Conservation (phyloP, 305 asterid species). For the Rubia tinctorum region DNA sequence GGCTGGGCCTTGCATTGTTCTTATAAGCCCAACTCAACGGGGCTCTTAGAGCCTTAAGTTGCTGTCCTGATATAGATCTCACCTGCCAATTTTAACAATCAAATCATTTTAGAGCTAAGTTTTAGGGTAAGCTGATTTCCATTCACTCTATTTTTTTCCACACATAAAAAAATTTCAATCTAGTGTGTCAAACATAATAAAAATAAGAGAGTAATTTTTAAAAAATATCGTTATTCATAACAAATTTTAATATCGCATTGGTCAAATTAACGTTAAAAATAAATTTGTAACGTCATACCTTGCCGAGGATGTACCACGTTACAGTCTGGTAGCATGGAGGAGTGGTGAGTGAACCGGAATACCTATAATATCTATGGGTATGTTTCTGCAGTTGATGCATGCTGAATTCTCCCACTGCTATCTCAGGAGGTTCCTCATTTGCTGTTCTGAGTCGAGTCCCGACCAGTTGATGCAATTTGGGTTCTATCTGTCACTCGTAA, state of each 20-base stretch:
- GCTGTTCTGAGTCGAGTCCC: background rate
- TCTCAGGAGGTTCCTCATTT: background rate
- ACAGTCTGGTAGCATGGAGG: conserved; percentile 23
- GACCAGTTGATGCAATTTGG: conserved; percentile 16
- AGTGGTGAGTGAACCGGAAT: conserved; percentile 24
- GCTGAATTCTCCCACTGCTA: conserved; percentile 17
- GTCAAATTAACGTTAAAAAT: background rate
- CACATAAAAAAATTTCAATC: too few species aligned
- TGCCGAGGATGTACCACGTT: conserved; percentile 22
- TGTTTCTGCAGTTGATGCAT: conserved; percentile 20
- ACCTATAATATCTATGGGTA: conserved; percentile 18
- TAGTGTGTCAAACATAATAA: too few species aligned
- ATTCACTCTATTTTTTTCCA: too few species aligned
- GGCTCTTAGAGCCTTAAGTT: conserved; percentile 27
- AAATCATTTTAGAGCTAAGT: background rate
- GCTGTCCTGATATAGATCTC: conserved; percentile 26
- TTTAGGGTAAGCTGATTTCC: too few species aligned
- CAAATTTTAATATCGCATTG: too few species aligned
- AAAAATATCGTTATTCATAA: too few species aligned
- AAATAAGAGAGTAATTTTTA: too few species aligned
- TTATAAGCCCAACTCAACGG: conserved; percentile 22
- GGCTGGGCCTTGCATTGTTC: conserved; percentile 29
- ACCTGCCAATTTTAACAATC: conserved; percentile 10
- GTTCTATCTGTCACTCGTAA: conserved; percentile 16
- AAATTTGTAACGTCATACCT: conserved; percentile 7